Evolutionary conservation across 1,284 basidiomycete species (phyloP).

Genomic region (Ganoderma sinense): DNA sequence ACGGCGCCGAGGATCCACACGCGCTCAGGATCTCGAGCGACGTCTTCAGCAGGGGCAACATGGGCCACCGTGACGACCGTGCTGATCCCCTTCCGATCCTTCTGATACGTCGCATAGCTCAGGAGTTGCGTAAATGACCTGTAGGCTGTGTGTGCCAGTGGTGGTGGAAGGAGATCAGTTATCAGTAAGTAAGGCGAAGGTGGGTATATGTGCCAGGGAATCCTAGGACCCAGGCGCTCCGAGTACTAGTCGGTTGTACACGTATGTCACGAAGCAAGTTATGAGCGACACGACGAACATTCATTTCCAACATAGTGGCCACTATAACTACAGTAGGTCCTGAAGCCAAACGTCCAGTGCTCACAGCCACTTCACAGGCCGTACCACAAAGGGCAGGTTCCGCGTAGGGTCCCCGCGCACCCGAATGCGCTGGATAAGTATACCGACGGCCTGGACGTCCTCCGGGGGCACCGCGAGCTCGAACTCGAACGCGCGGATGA

Average conservation of each 20-base stretch:
- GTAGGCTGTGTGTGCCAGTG: neutral
- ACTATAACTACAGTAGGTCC: too few species aligned
- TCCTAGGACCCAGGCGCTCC: neutral
- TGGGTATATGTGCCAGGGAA: neutral
- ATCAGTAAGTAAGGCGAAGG: too few species aligned
- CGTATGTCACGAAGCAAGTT: too few species aligned
- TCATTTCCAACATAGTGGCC: too few species aligned
- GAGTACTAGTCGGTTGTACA: too few species aligned
- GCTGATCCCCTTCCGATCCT: neutral
- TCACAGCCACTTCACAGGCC: neutral
- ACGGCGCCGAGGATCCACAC: too few species aligned
- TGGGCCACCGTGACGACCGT: too few species aligned
- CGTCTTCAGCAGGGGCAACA: too few species aligned
- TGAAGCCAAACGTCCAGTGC: too few species aligned
- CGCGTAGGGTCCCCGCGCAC: constrained; percentile 22
- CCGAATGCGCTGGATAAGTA: constrained; percentile 31
- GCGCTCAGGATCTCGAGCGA: too few species aligned
- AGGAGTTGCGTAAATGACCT: neutral
- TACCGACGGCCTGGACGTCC: constrained; percentile 21
- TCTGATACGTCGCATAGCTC: neutral
- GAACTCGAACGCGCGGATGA: constrained; percentile 65
- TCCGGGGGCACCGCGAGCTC: constrained; percentile 50
- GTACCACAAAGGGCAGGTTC: constrained; percentile 33
- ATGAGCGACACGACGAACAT: neutral
- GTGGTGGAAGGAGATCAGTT: too few species aligned